These are phyloP conservation scores for Colletotrichum euphorbiae DNA, from an alignment of 2,329 filamentous ascomycete species.

Conservation along the genomic window DNA sequence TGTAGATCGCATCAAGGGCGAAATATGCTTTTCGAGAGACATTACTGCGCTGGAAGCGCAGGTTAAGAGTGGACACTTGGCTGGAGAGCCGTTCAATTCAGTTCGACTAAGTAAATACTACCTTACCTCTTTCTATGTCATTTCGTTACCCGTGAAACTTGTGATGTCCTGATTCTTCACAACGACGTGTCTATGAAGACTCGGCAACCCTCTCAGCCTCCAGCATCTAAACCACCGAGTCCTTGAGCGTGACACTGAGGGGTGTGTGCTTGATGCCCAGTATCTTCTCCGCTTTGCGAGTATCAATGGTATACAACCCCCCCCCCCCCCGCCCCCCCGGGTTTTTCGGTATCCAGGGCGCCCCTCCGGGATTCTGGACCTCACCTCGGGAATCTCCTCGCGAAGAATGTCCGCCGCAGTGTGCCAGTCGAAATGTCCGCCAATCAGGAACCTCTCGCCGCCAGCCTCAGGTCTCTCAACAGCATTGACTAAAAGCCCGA, in stretches of 20 bases:
- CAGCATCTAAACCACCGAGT: conserved; percentile 13
- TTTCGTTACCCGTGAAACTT: neutral
- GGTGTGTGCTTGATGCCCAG: conserved; percentile 70
- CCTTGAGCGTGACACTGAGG: conserved; percentile 48
- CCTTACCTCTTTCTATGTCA: neutral
- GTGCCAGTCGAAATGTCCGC: conserved; percentile 71
- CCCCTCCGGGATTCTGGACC: conserved; percentile 38
- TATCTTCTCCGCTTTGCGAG: conserved; percentile 52
- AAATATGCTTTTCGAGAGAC: neutral
- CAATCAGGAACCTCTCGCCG: conserved; percentile 72
- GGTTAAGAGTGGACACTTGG: conserved; percentile 5
- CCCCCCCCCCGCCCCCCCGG: no score
- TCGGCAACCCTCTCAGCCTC: conserved; percentile 11
- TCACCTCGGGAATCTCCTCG: conserved; percentile 63
- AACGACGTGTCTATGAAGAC: neutral
- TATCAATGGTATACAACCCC: conserved; percentile 57
- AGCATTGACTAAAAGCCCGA: conserved; percentile 72
- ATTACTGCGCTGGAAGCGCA: neutral
- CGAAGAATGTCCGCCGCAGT: conserved; percentile 62
- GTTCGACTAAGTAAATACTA: conserved; percentile 1
- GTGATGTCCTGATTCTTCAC: neutral
- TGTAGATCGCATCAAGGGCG: conserved; percentile 9
- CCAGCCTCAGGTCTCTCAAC: conserved; percentile 67
- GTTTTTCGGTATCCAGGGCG: conserved; percentile 42
- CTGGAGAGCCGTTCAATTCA: conserved; percentile 1